These are phyloP conservation scores for Epichloe glyceriae DNA, from an alignment of 2,329 filamentous ascomycete genomes.

Conservation along the genomic window DNA sequence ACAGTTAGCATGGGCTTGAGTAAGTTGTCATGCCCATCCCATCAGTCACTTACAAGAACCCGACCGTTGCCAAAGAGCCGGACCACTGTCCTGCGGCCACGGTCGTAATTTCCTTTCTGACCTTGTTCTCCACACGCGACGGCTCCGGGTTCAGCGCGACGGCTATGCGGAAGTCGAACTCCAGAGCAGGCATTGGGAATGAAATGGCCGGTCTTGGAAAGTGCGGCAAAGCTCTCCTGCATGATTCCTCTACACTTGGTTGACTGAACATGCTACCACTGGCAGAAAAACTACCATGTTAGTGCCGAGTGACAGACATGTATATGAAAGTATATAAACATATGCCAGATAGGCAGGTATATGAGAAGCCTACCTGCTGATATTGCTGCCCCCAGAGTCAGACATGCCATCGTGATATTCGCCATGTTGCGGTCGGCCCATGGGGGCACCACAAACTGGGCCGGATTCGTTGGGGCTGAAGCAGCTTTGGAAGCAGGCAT, in stretches of 20 bases:
- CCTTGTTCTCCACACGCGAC: slow-evolving; percentile 29
- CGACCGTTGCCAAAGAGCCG: slow-evolving; percentile 33
- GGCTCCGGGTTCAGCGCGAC: slow-evolving; percentile 31
- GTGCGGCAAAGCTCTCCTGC: slow-evolving; percentile 24
- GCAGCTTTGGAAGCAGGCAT: not conserved
- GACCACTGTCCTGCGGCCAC: slow-evolving; percentile 34
- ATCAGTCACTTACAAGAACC: slow-evolving; percentile 26
- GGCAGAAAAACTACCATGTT: not conserved
- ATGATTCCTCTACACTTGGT: slow-evolving; percentile 25
- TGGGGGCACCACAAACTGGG: not conserved
- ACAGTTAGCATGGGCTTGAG: slow-evolving; percentile 7
- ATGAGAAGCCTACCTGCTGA: slow-evolving; percentile 3
- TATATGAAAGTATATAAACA: too few relatives aligned
- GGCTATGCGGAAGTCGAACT: slow-evolving; percentile 37
- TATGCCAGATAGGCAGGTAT: not conserved
- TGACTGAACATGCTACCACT: slow-evolving; percentile 6
- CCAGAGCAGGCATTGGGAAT: slow-evolving; percentile 32
- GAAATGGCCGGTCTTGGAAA: slow-evolving; percentile 29
- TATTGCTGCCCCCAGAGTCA: slow-evolving; percentile 7
- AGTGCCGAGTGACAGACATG: not conserved
- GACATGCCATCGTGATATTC: slow-evolving; percentile 7
- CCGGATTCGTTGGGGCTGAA: not conserved
- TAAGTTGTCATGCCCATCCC: not conserved
- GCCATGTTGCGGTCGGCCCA: not conserved
- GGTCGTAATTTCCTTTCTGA: slow-evolving; percentile 35